These are phyloP conservation scores for Ambrosia trifida DNA, from an alignment of 129 eudicot species.

Conservation along the genomic window DNA sequence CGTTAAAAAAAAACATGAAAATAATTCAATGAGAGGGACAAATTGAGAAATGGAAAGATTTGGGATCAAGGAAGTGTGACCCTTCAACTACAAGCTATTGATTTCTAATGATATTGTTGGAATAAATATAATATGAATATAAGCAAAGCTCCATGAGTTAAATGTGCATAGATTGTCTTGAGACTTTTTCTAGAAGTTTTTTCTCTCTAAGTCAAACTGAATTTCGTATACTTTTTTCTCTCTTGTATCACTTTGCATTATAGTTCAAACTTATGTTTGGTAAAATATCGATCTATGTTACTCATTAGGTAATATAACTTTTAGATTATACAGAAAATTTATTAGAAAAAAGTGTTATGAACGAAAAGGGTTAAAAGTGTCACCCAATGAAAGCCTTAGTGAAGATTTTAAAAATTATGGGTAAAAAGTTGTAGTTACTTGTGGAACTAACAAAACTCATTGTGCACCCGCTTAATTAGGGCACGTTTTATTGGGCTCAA, in stretches of 20 bases:
- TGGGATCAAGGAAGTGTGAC: slow-evolving; percentile 41
- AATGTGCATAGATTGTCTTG: slow-evolving; percentile 22
- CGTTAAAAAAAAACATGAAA: too few species aligned
- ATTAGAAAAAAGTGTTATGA: too few species aligned
- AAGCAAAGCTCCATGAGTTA: slow-evolving; percentile 28
- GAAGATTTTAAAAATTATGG: neutral
- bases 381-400: neutral
- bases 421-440: neutral
- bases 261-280: too few species aligned
- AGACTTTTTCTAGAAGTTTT: slow-evolving; percentile 5
- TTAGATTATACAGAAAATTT: too few species aligned
- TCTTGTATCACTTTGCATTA: neutral
- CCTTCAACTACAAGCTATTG: slow-evolving; percentile 32
- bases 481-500: too few species aligned
- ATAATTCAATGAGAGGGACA: slow-evolving; percentile 25
- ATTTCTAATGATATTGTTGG: slow-evolving; percentile 23
- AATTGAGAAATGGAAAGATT: slow-evolving; percentile 33
- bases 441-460: too few species aligned
- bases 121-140: slow-evolving; percentile 10
- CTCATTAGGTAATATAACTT: too few species aligned
- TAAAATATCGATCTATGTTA: too few species aligned
- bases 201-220: slow-evolving; percentile 4
- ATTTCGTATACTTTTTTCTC: neutral
- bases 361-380: neutral
- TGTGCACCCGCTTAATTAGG: too few species aligned